Evolutionary conservation across 805 yeast genomes (phyloP).

Genomic region (Candida sphagnicola): DNA sequence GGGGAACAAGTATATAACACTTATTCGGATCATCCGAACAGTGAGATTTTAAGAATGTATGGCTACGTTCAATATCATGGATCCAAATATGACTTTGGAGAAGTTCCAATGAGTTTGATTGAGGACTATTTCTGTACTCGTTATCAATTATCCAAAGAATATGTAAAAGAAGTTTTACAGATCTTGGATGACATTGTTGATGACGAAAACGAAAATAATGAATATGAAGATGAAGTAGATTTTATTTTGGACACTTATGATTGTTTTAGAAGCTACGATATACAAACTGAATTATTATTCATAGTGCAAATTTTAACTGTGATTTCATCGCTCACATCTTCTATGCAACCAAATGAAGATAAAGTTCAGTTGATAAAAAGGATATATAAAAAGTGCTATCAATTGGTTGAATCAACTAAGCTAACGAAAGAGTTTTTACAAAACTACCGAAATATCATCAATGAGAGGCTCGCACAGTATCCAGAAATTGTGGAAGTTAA

Average conservation of each 20-base stretch:
- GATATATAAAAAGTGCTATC: constrained; percentile 56
- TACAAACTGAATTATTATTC: constrained; percentile 54
- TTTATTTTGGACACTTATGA: constrained; percentile 56
- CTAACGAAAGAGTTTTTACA: constrained; percentile 38
- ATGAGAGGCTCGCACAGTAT: constrained; percentile 42
- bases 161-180: constrained; percentile 34
- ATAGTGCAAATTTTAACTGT: constrained; percentile 50
- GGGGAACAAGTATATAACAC: constrained; percentile 84
- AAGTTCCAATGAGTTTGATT: constrained; percentile 48
- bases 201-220: constrained; percentile 28
- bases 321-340: constrained; percentile 17
- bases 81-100: constrained; percentile 78
- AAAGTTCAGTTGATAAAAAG: constrained; percentile 40
- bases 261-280: constrained; percentile 53
- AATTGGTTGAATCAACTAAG: constrained; percentile 49
- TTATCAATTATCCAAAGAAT: constrained; percentile 16
- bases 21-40: constrained; percentile 86
- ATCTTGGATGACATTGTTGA: constrained; percentile 20
- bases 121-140: constrained; percentile 29
- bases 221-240: constrained; percentile 39
- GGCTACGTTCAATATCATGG: constrained; percentile 82
- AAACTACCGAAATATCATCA: constrained; percentile 30
- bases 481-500: constrained; percentile 33
- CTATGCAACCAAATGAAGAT: constrained; percentile 17
- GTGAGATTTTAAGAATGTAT: constrained; percentile 85